Percentiles rank a stretch among this genome's conserved stretches.
These are phyloP conservation scores for Trichomonas tenax DNA, from an alignment of 208 protist species.

Conservation along the genomic window DNA sequence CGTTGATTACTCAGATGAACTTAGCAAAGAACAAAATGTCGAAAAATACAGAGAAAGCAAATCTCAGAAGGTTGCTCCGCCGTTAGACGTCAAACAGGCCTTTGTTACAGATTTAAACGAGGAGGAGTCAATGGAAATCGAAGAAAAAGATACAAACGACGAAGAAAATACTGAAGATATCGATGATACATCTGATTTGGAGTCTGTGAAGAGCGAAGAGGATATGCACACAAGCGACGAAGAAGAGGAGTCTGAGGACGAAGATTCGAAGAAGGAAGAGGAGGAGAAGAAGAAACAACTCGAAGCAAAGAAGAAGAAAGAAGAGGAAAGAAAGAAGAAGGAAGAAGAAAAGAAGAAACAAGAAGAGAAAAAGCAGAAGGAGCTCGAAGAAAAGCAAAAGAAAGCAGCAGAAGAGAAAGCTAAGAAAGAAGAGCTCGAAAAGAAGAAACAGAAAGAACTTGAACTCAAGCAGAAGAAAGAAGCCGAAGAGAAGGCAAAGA, in stretches of 20 bases:
- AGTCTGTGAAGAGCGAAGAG: neutral
- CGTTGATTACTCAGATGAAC: neutral
- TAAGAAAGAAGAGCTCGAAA: neutral
- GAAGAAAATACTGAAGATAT: neutral
- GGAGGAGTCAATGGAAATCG: neutral
- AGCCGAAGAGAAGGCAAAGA: neutral
- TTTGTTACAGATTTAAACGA: neutral
- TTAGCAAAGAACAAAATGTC: neutral
- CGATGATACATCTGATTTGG: neutral
- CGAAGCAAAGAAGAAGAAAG: neutral
- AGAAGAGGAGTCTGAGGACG: neutral
- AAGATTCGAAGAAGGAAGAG: neutral
- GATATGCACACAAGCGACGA: neutral
- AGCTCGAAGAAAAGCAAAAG: neutral
- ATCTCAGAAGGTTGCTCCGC: neutral
- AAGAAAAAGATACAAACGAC: neutral
- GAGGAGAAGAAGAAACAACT: neutral
- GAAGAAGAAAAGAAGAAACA: neutral
- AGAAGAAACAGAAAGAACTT: neutral
- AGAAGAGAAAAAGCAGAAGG: neutral
- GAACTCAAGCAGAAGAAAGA: neutral
- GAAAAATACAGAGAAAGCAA: neutral
- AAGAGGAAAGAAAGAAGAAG: neutral
- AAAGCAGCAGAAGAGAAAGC: neutral
- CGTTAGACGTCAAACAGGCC: neutral